Conservation (phyloP, 2,329 filamentous ascomycete species). For the Didymella segeticola region DNA sequence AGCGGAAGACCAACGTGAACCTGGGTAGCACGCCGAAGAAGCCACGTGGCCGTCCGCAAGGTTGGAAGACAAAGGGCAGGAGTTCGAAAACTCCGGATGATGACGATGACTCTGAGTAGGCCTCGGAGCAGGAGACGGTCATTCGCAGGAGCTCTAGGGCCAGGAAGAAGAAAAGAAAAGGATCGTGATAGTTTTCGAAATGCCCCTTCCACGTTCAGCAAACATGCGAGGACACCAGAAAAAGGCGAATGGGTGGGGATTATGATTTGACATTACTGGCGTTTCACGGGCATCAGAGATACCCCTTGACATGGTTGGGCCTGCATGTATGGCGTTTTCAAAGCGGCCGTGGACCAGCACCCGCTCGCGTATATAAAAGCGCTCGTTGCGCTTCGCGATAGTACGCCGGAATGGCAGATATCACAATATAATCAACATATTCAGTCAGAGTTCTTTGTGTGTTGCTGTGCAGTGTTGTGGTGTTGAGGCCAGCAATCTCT, state of each 20-base stretch:
- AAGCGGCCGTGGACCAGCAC: neutral
- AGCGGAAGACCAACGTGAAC: slow-evolving; percentile 51
- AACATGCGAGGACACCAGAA: neutral
- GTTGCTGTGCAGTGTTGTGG: neutral
- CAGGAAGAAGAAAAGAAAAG: neutral
- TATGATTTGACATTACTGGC: slow-evolving; percentile 7
- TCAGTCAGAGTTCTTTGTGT: neutral
- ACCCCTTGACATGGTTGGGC: slow-evolving; percentile 14
- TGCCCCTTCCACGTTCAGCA: neutral
- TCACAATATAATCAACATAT: neutral
- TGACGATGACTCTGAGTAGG: slow-evolving; percentile 39
- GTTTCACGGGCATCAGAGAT: slow-evolving; percentile 15
- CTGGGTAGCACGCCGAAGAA: slow-evolving; percentile 47
- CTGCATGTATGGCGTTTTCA: slow-evolving; percentile 18
- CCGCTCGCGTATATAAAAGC: neutral
- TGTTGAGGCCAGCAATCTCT: too few species aligned
- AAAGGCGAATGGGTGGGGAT: too few species aligned
- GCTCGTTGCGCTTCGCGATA: neutral
- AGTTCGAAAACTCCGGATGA: slow-evolving; percentile 41
- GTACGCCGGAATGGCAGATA: neutral
- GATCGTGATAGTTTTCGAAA: neutral
- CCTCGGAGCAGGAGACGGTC: slow-evolving; percentile 4
- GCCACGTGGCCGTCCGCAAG: slow-evolving; percentile 26
- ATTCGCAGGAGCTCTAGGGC: neutral
- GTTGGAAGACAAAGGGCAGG: slow-evolving; percentile 36